phyloP scores from a whole-genome alignment of 208 protist species.

The Leishmania aethiopica region DNA sequence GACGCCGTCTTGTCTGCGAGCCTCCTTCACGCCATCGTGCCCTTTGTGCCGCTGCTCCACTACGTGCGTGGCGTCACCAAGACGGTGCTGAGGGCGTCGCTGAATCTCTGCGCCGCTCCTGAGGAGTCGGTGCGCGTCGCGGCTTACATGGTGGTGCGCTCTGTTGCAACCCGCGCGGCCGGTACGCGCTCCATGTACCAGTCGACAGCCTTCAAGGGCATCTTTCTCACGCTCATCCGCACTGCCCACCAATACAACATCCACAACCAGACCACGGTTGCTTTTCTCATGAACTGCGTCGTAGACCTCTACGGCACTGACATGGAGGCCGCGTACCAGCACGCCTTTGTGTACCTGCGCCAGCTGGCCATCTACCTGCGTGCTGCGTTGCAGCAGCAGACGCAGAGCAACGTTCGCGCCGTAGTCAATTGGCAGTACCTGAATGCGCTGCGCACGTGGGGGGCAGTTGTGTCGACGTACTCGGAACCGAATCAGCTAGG shows the following conservation, averaged over 20 bases:
- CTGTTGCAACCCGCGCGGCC: constrained; percentile 85
- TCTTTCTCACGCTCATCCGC: constrained; percentile 93
- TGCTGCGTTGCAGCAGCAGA: constrained; percentile 91
- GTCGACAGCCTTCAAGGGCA: constrained; percentile 91
- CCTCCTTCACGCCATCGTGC: constrained; percentile 74
- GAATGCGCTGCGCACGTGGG: constrained; percentile 94
- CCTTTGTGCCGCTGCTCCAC: constrained; percentile 90
- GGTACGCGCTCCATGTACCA: constrained; percentile 92
- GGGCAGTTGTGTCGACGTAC: constrained; percentile 89
- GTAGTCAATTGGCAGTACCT: constrained; percentile 98
- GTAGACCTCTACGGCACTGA: constrained; percentile 96
- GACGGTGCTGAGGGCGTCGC: constrained; percentile 66
- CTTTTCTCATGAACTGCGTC: constrained; percentile 95
- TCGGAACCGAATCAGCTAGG: constrained; percentile 81
- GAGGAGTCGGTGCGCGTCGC: constrained; percentile 87
- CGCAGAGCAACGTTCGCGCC: constrained; percentile 88
- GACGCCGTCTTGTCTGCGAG: constrained; percentile 66
- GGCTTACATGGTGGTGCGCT: constrained; percentile 87
- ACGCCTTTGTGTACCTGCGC: constrained; percentile 97
- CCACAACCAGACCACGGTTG: constrained; percentile 76
- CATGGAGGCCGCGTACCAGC: constrained; percentile 92
- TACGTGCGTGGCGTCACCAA: constrained; percentile 87
- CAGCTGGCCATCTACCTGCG: constrained; percentile 97
- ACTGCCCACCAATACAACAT: constrained; percentile 84
- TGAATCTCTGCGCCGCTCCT: constrained; percentile 67